Evolutionary conservation across 169 alveolate species (phyloP), one percentile per base, ranked within the genome.

Genomic region (Cryptosporidium baileyi): DNA sequence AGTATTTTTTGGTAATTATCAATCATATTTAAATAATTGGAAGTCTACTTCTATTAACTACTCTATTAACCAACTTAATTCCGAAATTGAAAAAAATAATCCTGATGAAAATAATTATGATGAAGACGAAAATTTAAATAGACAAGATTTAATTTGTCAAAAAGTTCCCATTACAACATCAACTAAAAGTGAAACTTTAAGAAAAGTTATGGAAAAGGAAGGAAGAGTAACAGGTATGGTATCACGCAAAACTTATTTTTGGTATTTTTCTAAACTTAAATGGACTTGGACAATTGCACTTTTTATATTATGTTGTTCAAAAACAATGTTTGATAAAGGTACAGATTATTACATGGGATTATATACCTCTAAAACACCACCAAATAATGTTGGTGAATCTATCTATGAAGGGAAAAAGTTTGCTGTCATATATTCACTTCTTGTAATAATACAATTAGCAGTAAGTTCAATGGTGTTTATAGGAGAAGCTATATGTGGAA

Each of bases 401-500:
- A 74, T 74, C 5, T 74, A 34, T 28, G 85, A 74, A 30, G 85
- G 74, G 2, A 54, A 57, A 24, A 74, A 43, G 28, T 74, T 74
- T 57, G 85, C 85, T 2, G 0, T 74, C 1, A 52, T 41, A 11
- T 74, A 74, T n/a, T 24, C 57, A 17, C 30, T 57, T 19, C 52
- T 74, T 13, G 63, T 32, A 7, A 2, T 74, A 3, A 40, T 74
- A 19, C 85, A 74, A 28, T 26, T 74, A 0, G 74, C 32, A 0
- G 85, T 74, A 7, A 74, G 85, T 22, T 51, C 85, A 9, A 74
- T 74, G 85, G 85, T 74, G 3, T 74, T 74, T 28, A 74, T 74
- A 28, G 85, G 85, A 38, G 90, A 79, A 9, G 89, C 89, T 15
- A 43, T 43, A 26, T 88, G 93, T 30, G 80, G 89, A 19, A 61